Evolutionary conservation across 1,139 yeast species (phyloP).

Genomic region (Hyphopichia buzzinii): DNA sequence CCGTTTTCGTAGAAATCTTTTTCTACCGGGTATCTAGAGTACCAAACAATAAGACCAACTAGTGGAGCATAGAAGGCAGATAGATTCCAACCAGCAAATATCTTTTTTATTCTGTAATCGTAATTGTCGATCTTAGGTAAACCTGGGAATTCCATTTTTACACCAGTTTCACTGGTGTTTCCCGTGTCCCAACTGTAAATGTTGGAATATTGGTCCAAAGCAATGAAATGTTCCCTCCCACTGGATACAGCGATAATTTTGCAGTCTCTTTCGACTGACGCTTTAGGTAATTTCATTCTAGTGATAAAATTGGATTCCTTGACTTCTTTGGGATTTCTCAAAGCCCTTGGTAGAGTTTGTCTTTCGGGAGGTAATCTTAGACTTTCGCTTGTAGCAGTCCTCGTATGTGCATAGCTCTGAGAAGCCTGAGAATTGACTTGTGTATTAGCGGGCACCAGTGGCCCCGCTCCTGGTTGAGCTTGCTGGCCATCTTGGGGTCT

Average conservation of each 20-base stretch:
- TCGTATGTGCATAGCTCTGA: not conserved
- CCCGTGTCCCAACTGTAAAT: conserved; percentile 68
- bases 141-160: conserved; percentile 40
- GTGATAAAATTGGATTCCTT: conserved; percentile 31
- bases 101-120: conserved; percentile 31
- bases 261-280: conserved; percentile 9
- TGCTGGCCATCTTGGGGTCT: conserved; percentile 1
- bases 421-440: not conserved
- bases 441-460: conserved; percentile 1
- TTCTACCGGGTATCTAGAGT: conserved; percentile 35
- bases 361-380: conserved; percentile 20
- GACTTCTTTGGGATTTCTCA: conserved; percentile 9
- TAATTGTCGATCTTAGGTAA: conserved; percentile 6
- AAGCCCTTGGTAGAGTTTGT: conserved; percentile 13
- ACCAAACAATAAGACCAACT: conserved; percentile 65
- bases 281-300: conserved; percentile 23
- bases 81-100: conserved; percentile 70
- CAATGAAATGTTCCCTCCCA: conserved; percentile 68
- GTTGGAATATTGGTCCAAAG: conserved; percentile 49
- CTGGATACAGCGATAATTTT: conserved; percentile 53
- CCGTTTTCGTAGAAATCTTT: conserved; percentile 18
- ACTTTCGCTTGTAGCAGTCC: conserved; percentile 14
- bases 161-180: conserved; percentile 42
- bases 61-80: conserved; percentile 51
- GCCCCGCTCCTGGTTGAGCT: not conserved